Evolutionary conservation across 306 rosid species (phyloP), one percentile per base, ranked within the genome.

Genomic region (Rosa lucieae): DNA sequence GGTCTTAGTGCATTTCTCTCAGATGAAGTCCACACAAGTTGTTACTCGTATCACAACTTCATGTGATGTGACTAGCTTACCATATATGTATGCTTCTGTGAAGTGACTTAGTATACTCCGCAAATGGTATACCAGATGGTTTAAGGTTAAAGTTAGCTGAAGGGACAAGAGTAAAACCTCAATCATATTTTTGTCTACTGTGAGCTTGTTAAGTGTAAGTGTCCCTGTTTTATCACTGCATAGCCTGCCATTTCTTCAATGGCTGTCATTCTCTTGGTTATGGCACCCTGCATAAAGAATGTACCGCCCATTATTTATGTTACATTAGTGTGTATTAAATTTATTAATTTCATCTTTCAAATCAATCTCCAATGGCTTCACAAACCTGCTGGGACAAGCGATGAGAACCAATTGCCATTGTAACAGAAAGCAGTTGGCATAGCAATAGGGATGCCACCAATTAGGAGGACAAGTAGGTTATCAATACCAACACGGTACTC

Each of bases 361-460:
- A 75, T 10, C 29, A 69, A 26, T 77, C 52, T 72, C 61, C 37
- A 3, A 8, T 80, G 4, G 5, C 14, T 21, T 18, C 62, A 29
- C 86, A 52, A 80, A 84, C 95, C 92, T 91, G 91, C 49, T 87
- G 90, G 65, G 93, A 83, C 72, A 91, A 77, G 62, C 78, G 81
- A 51, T 91, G 92, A 40, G 94, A 85, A 72, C 97, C 94, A 67
- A 89, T 89, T 10, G 97, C 94, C 97, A 92, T 92, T 61, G 97
- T 92, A 29, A 92, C 97, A 37, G 97, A 92, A 82, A 92, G 97
- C 97, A 72, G 97, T 88, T 81, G 97, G 97, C 94, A 92, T 92
- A 4, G 97, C 97, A 82, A 92, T 92, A 53, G 97, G 97, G 72
- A 92, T 92, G 13, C 97, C 97, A 6, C 94, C 97, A 23, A 92